Conservation (phyloP, 2,329 filamentous ascomycete genomes). For the Sarocladium brachiariae region DNA sequence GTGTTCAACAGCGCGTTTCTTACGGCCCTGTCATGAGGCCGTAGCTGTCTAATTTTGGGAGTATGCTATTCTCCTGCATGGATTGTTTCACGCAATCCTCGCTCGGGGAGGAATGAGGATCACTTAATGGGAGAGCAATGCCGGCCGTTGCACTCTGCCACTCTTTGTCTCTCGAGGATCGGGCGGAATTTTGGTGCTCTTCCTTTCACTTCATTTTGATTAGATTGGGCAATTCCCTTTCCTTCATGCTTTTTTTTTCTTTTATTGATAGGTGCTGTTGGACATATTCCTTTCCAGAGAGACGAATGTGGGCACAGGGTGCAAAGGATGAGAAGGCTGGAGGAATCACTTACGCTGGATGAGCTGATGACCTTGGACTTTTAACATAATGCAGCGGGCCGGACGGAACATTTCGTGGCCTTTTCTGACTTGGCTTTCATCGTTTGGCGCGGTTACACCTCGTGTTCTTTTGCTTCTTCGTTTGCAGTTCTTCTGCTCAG, state of each 20-base stretch:
- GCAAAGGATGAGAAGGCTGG: not conserved
- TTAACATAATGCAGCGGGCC: not conserved
- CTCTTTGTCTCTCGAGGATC: constrained; percentile 8
- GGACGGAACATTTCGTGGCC: no score
- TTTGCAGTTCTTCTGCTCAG: not conserved
- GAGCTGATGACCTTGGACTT: constrained; percentile 2
- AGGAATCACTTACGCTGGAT: not conserved
- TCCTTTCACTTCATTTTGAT: no score
- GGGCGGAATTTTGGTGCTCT: not conserved
- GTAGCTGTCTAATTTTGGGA: not conserved
- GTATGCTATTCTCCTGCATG: not conserved
- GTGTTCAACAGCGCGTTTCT: not conserved
- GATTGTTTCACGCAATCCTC: not conserved
- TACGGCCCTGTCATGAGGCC: not conserved
- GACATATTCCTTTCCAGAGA: not conserved
- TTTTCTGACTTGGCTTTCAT: not conserved
- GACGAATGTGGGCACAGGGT: constrained; percentile 7
- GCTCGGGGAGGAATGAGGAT: not conserved
- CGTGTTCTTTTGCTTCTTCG: constrained; percentile 1
- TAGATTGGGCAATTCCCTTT: no score
- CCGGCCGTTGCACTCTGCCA: constrained; percentile 12
- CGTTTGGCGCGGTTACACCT: not conserved
- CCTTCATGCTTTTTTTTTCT: not conserved
- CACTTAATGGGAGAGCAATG: constrained; percentile 10
- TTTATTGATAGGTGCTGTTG: not conserved